phyloP scores from a whole-genome alignment of 1,139 yeast species.

The Wickerhamiella pararugosa region DNA sequence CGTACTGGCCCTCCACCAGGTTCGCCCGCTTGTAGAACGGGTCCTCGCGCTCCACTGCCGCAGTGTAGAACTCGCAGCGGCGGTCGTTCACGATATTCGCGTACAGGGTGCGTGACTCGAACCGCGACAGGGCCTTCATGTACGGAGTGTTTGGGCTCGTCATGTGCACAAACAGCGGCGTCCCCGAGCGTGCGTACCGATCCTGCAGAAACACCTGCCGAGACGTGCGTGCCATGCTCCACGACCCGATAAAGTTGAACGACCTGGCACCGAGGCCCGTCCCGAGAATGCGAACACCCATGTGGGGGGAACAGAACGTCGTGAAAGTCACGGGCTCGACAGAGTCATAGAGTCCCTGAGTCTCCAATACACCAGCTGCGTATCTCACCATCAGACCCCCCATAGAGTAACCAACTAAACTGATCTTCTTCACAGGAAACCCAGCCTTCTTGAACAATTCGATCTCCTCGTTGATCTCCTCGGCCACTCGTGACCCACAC shows the following conservation, averaged over 20 bases:
- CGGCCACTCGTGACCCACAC: conserved; percentile 62
- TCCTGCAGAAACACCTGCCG: conserved; percentile 57
- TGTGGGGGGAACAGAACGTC: conserved; percentile 72
- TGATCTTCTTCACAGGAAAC: conserved; percentile 27
- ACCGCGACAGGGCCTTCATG: conserved; percentile 37
- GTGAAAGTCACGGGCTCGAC: conserved; percentile 33
- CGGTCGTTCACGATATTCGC: conserved; percentile 68
- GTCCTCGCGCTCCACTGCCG: conserved; percentile 51
- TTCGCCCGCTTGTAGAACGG: conserved; percentile 34
- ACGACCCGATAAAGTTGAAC: conserved; percentile 48
- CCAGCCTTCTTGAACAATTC: conserved; percentile 20
- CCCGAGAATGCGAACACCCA: conserved; percentile 60
- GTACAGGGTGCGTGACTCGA: conserved; percentile 42
- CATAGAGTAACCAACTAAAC: conserved; percentile 66
- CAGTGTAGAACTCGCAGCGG: conserved; percentile 70
- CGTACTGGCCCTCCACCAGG: conserved; percentile 28
- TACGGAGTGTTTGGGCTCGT: conserved; percentile 48
- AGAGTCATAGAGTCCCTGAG: conserved; percentile 37
- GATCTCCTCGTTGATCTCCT: conserved; percentile 43
- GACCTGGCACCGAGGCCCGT: conserved; percentile 29
- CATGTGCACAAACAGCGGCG: conserved; percentile 50
- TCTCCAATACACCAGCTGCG: conserved; percentile 54
- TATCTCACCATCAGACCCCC: conserved; percentile 72
- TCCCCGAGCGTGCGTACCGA: conserved; percentile 16
- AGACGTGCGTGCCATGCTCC: conserved; percentile 54